Evolutionary conservation across 225 moss, liverwort and hornwort genomes (phyloP).

Genomic region (Bryum argenteum): DNA sequence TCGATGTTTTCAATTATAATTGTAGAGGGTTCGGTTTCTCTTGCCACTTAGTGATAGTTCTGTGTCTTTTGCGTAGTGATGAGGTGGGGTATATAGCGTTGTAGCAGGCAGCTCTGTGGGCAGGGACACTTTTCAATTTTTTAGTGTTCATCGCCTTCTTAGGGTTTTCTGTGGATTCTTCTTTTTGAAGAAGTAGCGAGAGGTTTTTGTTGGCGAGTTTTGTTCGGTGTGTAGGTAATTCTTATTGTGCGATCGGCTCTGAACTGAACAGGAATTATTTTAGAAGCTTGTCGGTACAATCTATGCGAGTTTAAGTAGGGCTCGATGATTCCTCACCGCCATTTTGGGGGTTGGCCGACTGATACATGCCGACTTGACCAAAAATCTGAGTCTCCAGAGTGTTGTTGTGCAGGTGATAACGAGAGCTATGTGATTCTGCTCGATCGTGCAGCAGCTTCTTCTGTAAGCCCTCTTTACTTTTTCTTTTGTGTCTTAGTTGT

Average conservation of each 20-base stretch:
- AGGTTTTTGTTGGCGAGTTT: background rate
- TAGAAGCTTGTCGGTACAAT: background rate
- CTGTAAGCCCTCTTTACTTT: constrained; percentile 4
- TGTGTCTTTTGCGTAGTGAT: background rate
- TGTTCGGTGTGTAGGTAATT: constrained; percentile 1
- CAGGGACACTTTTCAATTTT: background rate
- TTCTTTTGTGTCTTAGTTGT: background rate
- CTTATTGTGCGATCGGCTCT: background rate
- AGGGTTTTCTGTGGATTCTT: background rate
- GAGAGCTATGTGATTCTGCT: constrained; percentile 25
- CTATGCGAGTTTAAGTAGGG: constrained; percentile 1
- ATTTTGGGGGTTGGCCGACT: background rate
- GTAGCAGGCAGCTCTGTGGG: constrained; percentile 41
- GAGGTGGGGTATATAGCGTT: no score
- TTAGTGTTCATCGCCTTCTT: background rate
- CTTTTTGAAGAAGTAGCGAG: background rate
- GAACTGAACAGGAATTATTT: background rate
- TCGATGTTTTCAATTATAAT: background rate
- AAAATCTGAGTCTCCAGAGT: background rate
- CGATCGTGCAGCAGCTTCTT: constrained; percentile 14
- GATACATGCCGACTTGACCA: background rate
- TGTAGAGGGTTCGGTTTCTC: no score
- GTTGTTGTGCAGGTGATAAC: constrained; percentile 24
- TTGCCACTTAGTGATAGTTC: no score
- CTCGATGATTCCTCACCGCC: background rate